These are phyloP conservation scores for Westerdykella ornata DNA, from an alignment of 2,329 filamentous ascomycete species.

Conservation along the genomic window DNA sequence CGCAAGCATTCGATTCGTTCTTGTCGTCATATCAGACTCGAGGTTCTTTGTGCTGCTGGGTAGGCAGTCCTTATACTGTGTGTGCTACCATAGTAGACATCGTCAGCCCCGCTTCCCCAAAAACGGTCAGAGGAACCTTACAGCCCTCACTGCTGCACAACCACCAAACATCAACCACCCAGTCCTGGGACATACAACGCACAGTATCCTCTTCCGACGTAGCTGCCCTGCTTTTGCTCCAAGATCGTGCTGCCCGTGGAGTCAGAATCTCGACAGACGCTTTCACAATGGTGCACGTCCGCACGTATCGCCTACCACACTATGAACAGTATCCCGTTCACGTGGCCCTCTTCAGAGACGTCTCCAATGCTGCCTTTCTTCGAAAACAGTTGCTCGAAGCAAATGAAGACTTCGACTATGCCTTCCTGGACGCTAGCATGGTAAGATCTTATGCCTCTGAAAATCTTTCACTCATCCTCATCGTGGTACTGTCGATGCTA, in stretches of 20 bases:
- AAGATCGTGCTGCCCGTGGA: not conserved
- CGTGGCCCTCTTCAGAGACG: constrained; percentile 65
- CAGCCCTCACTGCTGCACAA: too few relatives aligned
- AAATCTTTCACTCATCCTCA: constrained; percentile 4
- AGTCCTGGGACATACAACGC: too few relatives aligned
- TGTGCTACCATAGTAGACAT: too few relatives aligned
- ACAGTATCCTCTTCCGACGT: too few relatives aligned
- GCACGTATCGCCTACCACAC: constrained; percentile 68
- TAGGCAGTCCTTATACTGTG: too few relatives aligned
- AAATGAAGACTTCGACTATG: constrained; percentile 84
- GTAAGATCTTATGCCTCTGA: constrained; percentile 43
- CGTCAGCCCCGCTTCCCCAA: too few relatives aligned
- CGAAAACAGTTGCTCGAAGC: constrained; percentile 77
- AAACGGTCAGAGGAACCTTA: too few relatives aligned
- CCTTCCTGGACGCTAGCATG: constrained; percentile 78
- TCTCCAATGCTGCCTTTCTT: constrained; percentile 71
- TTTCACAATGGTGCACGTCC: constrained; percentile 48
- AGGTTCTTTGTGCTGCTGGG: too few relatives aligned
- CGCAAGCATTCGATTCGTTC: too few relatives aligned
- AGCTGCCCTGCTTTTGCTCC: not conserved
- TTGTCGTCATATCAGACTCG: too few relatives aligned
- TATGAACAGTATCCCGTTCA: constrained; percentile 65
- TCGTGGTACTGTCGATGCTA: not conserved
- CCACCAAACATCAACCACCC: too few relatives aligned
- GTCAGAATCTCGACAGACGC: too few relatives aligned